Percentiles rank a stretch among this genome's conserved stretches.
phyloP scores from a whole-genome alignment of 768 basidiomycete species.

The Mycena capillaripes region DNA sequence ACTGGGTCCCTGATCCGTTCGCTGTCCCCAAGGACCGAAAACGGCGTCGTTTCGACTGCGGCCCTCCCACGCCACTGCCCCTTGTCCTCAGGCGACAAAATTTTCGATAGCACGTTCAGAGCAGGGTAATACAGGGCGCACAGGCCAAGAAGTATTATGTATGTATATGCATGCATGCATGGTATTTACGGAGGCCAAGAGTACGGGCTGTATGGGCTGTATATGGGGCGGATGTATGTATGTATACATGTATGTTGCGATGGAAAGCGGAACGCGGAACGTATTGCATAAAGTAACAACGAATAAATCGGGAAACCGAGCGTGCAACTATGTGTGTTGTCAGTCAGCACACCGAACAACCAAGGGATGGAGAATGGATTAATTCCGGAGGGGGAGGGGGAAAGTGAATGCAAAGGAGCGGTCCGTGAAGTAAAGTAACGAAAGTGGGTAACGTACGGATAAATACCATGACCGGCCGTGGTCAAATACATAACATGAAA shows the following conservation, averaged over 20 bases:
- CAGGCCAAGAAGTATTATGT: conserved; percentile 1
- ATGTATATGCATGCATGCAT: background rate
- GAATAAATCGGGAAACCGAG: background rate
- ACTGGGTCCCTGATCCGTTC: no score
- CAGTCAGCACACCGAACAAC: background rate
- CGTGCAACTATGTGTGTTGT: background rate
- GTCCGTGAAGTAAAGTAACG: conserved; percentile 12
- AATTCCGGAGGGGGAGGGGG: background rate
- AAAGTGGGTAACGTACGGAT: conserved; percentile 25
- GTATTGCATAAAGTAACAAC: background rate
- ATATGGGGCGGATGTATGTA: background rate
- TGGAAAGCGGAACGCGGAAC: conserved; percentile 4
- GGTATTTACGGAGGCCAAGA: background rate
- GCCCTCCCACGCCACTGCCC: background rate
- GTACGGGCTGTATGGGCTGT: no score
- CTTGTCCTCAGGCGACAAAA: background rate
- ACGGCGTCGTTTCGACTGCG: background rate
- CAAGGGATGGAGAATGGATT: background rate
- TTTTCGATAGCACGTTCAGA: background rate
- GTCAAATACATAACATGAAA: conserved; percentile 6
- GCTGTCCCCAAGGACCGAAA: no score
- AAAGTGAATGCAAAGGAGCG: background rate
- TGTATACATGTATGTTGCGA: background rate
- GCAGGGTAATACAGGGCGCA: background rate
- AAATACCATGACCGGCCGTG: conserved; percentile 24